Conservation (phyloP, 2,329 filamentous ascomycete species). For the Epichloe sylvatica region DNA sequence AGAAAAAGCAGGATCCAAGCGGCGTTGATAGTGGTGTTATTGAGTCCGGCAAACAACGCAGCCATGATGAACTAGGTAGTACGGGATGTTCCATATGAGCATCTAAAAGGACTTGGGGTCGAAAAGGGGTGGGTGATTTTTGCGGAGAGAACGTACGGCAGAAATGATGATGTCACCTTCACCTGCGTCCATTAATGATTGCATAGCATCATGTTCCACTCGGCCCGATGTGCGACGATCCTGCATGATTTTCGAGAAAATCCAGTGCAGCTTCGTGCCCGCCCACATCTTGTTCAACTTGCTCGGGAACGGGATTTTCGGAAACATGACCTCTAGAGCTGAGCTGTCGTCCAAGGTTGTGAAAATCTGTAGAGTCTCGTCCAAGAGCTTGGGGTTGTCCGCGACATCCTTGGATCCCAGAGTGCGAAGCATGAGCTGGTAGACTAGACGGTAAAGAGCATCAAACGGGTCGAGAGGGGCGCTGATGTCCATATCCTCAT, state of each 20-base stretch:
- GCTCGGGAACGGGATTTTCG: constrained; percentile 32
- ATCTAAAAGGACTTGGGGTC: no score
- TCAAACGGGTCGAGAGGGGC: constrained; percentile 35
- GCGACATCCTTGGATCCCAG: constrained; percentile 41
- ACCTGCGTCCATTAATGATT: constrained; percentile 38
- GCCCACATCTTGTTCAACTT: constrained; percentile 29
- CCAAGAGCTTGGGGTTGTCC: constrained; percentile 26
- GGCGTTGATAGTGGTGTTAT: constrained; percentile 44
- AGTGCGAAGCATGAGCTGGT: constrained; percentile 42
- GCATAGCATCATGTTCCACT: constrained; percentile 35
- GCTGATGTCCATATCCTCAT: background rate
- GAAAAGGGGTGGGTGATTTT: no score
- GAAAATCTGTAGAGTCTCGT: constrained; percentile 29
- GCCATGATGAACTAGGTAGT: constrained; percentile 33
- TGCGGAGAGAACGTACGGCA: constrained; percentile 15
- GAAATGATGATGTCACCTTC: constrained; percentile 30
- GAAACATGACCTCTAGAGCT: constrained; percentile 35
- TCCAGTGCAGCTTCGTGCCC: constrained; percentile 32
- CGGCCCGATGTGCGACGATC: constrained; percentile 27
- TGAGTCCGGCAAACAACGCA: constrained; percentile 39
- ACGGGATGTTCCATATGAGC: no score
- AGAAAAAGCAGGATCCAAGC: constrained; percentile 39
- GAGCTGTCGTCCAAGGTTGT: constrained; percentile 31
- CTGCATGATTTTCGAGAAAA: constrained; percentile 34
- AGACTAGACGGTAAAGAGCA: constrained; percentile 37